Conservation (phyloP, 306 rosid genomes). For the Acacia confusa region DNA sequence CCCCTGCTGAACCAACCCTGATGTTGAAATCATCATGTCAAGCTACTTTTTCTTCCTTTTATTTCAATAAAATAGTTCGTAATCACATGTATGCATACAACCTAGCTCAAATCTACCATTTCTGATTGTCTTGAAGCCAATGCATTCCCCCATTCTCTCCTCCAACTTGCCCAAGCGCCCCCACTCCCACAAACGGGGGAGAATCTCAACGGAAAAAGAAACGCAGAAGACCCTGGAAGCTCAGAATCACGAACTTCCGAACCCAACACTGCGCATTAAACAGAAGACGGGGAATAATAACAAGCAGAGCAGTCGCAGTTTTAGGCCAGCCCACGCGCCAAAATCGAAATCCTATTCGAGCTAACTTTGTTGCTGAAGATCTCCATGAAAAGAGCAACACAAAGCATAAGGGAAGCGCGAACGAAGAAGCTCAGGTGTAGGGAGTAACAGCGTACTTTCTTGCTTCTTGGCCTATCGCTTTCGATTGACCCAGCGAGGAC, state of each 20-base stretch:
- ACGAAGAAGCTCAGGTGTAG: slow-evolving; percentile 29
- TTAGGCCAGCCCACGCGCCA: slow-evolving; percentile 9
- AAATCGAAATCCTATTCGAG: slow-evolving; percentile 22
- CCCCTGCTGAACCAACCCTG: slow-evolving; percentile 83
- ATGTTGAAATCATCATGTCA: slow-evolving; percentile 83
- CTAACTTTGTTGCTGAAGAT: slow-evolving; percentile 34
- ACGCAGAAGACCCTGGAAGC: slow-evolving; percentile 21
- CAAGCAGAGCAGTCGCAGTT: not conserved
- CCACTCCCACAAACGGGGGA: slow-evolving; percentile 28
- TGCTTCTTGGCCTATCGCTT: slow-evolving; percentile 57
- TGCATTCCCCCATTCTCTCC: slow-evolving; percentile 37
- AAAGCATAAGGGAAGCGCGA: slow-evolving; percentile 3
- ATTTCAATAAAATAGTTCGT: slow-evolving; percentile 13
- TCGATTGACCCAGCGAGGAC: slow-evolving; percentile 50
- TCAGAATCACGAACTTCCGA: slow-evolving; percentile 14
- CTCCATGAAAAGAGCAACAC: slow-evolving; percentile 46
- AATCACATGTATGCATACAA: slow-evolving; percentile 40
- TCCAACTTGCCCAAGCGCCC: slow-evolving; percentile 37
- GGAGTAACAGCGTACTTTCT: slow-evolving; percentile 43
- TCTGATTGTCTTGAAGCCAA: slow-evolving; percentile 33
- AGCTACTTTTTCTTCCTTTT: slow-evolving; percentile 32
- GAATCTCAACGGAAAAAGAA: slow-evolving; percentile 30
- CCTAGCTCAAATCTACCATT: slow-evolving; percentile 41
- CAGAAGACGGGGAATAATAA: not conserved
- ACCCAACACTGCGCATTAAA: not conserved